phyloP scores from a whole-genome alignment of 2,329 filamentous ascomycete species.

The Tetracladium maxilliforme region DNA sequence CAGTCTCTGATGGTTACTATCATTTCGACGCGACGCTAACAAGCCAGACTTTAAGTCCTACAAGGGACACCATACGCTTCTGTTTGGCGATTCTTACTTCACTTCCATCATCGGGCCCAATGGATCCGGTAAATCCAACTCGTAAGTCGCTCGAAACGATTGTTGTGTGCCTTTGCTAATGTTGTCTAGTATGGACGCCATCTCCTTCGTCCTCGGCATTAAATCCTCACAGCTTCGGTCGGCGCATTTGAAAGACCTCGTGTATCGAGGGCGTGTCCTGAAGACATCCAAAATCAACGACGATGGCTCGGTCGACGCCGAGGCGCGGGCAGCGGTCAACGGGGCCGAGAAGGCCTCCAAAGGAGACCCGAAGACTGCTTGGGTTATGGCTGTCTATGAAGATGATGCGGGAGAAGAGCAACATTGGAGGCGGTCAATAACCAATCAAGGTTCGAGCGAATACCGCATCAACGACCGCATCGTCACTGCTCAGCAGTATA shows the following conservation, averaged over 20 bases:
- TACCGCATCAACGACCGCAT: constrained; percentile 91
- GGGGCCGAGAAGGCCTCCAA: constrained; percentile 42
- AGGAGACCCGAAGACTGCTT: constrained; percentile 82
- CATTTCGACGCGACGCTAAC: constrained; percentile 12
- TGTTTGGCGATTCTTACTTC: constrained; percentile 97
- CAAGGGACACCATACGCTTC: constrained; percentile 85
- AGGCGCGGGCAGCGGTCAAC: constrained; percentile 34
- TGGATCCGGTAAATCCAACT: constrained; percentile 98
- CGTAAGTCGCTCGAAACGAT: constrained; percentile 36
- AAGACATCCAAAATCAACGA: constrained; percentile 87
- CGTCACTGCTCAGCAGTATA: constrained; percentile 85
- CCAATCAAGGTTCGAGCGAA: constrained; percentile 74
- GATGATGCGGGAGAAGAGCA: constrained; percentile 93
- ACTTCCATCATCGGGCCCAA: constrained; percentile 98
- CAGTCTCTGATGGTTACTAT: constrained; percentile 20
- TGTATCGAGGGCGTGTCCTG: constrained; percentile 89
- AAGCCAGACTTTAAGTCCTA: constrained; percentile 92
- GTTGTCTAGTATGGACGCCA: constrained; percentile 80
- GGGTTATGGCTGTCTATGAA: constrained; percentile 99
- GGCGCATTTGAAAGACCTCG: constrained; percentile 80
- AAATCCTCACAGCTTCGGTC: constrained; percentile 97
- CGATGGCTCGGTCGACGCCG: constrained; percentile 57
- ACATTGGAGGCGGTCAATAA: constrained; percentile 91
- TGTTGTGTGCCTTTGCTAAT: constrained; percentile 8
- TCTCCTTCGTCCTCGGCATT: constrained; percentile 96